Evolutionary conservation across 2,329 filamentous ascomycete species (phyloP).

Genomic region (Pestalotiopsis fici): DNA sequence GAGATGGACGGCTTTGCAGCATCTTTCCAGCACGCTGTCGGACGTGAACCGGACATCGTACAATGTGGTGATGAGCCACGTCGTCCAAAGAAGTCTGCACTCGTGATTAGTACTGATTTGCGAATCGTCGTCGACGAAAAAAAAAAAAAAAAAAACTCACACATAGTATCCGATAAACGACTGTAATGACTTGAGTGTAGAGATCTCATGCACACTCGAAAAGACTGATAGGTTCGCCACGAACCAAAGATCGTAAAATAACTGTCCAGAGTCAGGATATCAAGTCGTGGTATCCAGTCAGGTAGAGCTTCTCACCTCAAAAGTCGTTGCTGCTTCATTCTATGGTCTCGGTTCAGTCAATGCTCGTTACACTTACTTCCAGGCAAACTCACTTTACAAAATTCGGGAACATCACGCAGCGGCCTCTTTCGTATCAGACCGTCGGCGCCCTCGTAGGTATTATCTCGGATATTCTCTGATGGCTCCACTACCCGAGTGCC

Average conservation of each 20-base stretch:
- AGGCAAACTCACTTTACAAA: constrained; percentile 18
- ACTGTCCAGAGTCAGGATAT: constrained; percentile 30
- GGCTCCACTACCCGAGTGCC: constrained; percentile 19
- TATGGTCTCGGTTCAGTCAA: not conserved
- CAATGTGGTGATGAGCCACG: constrained; percentile 65
- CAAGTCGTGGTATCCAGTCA: constrained; percentile 15
- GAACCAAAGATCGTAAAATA: constrained; percentile 64
- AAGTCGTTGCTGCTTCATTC: constrained; percentile 8
- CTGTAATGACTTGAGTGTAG: constrained; percentile 17
- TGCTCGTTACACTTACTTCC: too few relatives aligned
- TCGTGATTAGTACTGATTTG: not conserved
- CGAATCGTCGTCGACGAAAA: too few relatives aligned
- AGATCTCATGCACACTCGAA: constrained; percentile 40
- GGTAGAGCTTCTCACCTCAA: constrained; percentile 17
- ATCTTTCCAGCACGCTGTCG: constrained; percentile 64
- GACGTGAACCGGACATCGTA: constrained; percentile 68
- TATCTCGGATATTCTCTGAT: not conserved
- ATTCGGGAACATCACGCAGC: constrained; percentile 15
- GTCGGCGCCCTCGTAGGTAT: not conserved
- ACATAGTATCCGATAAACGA: constrained; percentile 57
- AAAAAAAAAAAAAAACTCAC: too few relatives aligned
- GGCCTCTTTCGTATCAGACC: constrained; percentile 8
- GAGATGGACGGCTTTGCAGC: constrained; percentile 60
- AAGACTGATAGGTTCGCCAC: constrained; percentile 68
- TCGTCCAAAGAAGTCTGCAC: constrained; percentile 62